Base-by-base conservation (phyloP, 306 rosid species). In the Argentina anserina region DNA sequence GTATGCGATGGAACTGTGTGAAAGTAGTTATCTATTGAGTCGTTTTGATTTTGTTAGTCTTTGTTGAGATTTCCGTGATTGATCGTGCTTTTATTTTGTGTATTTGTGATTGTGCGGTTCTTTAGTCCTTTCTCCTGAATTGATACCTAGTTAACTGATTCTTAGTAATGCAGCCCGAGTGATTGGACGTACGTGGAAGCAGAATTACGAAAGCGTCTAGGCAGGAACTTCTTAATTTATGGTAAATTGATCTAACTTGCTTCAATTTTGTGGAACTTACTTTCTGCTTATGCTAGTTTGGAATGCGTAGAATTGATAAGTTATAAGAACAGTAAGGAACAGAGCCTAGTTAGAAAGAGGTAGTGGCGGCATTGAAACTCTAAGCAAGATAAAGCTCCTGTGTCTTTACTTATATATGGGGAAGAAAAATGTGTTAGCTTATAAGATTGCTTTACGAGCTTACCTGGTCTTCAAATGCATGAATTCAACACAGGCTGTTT, bases 101-200 rank as follows among this genome's bases (percentile, higher is more conserved):
- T 55, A 25, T 3, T 3, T 9, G 20, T 74, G 49, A 45, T 67
- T 73, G 46, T 75, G 33, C 69, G 2, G 76, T 74, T 28, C 42
- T 70, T 60, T 36, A 41, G 81, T n/a, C 25, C 49, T 75, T 37
- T 29, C 6, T 18, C 17, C 17, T 53, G 46, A 78, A 69, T 53
- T 75, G 18, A 50, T 59, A 41, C 71, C 29, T 23, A 65, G 68
- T 71, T 76, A 53, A 81, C 87, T 81, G 71, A 78, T 80, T 52
- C 59, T 39, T 77, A 72, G 76, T 85, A 63, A 42, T 80, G 83
- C 88, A 94, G 98, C 90, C 86, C 95, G 59, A 87, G 85, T 73
- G 98, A 94, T 72, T 94, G 98, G 98, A 86, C 85, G 5, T 94
- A 94, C 67, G 89, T 83, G 36, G 97, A 94, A 85, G 89, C 89